Percentiles rank a stretch among this genome's conserved stretches.
Evolutionary conservation across 2,329 filamentous ascomycete species (phyloP).

Genomic region (Paraphoma chrysanthemicola): DNA sequence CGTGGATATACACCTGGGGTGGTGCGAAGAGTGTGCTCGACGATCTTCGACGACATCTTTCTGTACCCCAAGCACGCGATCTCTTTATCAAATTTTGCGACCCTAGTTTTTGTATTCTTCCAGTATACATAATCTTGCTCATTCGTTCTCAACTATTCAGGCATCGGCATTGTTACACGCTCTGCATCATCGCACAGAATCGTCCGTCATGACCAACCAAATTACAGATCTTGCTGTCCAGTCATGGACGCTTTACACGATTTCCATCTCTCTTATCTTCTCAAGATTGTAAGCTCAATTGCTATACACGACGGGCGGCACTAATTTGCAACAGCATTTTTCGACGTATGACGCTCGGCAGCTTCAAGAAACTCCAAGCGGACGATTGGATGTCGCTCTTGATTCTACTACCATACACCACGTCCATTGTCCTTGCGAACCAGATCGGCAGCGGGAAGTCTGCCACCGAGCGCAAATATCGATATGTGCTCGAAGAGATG

Average conservation of each 20-base stretch:
- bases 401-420: conserved; percentile 31
- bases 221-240: conserved; percentile 22
- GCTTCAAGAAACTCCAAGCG: conserved; percentile 26
- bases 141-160: not conserved
- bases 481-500: conserved; percentile 34
- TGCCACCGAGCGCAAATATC: conserved; percentile 16
- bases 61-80: conserved; percentile 1
- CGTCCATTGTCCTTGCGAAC: conserved; percentile 23
- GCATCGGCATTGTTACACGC: not conserved
- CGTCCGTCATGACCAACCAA: not conserved
- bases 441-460: conserved; percentile 1
- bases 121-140: not conserved
- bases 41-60: conserved; percentile 33
- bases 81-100: not conserved
- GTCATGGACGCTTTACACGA: conserved; percentile 31
- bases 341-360: conserved; percentile 29
- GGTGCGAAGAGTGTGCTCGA: conserved; percentile 53
- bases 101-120: not conserved
- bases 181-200: not conserved
- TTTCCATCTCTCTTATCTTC: conserved; percentile 29
- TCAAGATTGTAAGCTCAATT: conserved; percentile 24
- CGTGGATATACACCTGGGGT: conserved; percentile 55
- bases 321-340: conserved; percentile 19
- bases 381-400: conserved; percentile 39
- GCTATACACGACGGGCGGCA: not conserved